Percentiles rank a stretch among this genome's conserved stretches.
phyloP scores from a whole-genome alignment of 2,329 filamentous ascomycete genomes.

The Fusarium multiceps region DNA sequence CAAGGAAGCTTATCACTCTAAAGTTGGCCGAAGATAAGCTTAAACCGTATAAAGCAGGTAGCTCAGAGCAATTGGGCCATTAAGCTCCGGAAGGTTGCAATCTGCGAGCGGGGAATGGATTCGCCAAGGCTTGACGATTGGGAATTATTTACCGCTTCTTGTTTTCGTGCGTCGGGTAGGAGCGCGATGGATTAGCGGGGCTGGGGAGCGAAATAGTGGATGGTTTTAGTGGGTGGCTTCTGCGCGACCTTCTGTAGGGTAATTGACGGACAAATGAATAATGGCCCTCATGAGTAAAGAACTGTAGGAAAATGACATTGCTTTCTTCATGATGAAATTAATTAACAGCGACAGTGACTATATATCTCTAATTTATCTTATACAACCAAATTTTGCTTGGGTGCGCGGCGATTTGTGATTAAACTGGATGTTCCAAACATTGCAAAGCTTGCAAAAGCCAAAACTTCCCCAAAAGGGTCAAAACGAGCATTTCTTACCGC shows the following conservation, averaged over 20 bases:
- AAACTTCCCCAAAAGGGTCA: no score
- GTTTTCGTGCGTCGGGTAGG: background rate
- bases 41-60: conserved; percentile 35
- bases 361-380: no score
- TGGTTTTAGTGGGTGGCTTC: background rate
- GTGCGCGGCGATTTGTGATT: no score
- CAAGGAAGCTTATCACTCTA: conserved; percentile 20
- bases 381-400: no score
- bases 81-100: conserved; percentile 11
- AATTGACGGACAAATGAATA: background rate
- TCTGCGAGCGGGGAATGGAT: conserved; percentile 18
- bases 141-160: conserved; percentile 3
- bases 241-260: background rate
- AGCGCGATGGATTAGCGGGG: background rate
- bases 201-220: background rate
- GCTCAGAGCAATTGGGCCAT: background rate
- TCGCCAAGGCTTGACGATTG: conserved; percentile 25
- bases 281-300: background rate
- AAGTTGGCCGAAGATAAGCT: conserved; percentile 24
- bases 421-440: no score
- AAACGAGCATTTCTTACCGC: no score
- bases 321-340: no score
- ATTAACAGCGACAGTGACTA: no score
- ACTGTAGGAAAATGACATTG: no score
- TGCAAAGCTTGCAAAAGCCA: no score